phyloP scores from a whole-genome alignment of 2,329 filamentous ascomycete species.

The Fusarium nodosum region DNA sequence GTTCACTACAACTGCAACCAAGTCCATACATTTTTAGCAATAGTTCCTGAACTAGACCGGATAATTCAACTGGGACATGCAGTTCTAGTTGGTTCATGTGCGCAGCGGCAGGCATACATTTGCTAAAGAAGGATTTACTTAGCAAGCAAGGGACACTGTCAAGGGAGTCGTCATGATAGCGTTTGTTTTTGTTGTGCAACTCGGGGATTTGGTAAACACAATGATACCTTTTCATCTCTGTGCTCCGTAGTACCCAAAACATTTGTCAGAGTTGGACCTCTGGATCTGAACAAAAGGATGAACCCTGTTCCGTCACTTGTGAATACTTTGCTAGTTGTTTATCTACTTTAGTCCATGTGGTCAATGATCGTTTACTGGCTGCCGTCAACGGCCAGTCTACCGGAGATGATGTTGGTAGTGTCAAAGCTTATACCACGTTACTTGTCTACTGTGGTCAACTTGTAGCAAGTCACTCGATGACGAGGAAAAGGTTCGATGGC shows the following conservation, averaged over 20 bases:
- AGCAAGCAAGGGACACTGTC: not conserved
- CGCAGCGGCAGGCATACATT: not conserved
- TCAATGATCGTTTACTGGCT: not conserved
- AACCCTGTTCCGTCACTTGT: not conserved
- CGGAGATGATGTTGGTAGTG: slow-evolving; percentile 4
- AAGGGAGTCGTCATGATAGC: slow-evolving; percentile 28
- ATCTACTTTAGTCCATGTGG: not conserved
- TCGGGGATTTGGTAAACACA: not conserved
- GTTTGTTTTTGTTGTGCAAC: slow-evolving; percentile 3
- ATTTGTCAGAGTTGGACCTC: not conserved
- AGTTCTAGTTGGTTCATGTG: slow-evolving; percentile 3
- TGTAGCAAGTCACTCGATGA: not conserved
- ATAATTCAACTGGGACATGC: slow-evolving; percentile 7
- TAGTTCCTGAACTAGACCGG: not conserved
- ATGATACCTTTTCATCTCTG: not conserved
- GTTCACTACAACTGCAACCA: not conserved
- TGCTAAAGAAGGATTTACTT: slow-evolving; percentile 1
- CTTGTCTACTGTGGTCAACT: not conserved
- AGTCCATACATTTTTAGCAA: slow-evolving; percentile 2
- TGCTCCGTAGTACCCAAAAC: slow-evolving; percentile 15
- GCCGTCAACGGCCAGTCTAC: slow-evolving; percentile 1
- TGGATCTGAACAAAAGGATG: not conserved
- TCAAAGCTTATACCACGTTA: slow-evolving; percentile 7
- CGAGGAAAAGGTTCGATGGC: not conserved
- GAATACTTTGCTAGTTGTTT: not conserved